Evolutionary conservation across 257 asterid genomes (phyloP).

Genomic region (Gentiana dahurica): DNA sequence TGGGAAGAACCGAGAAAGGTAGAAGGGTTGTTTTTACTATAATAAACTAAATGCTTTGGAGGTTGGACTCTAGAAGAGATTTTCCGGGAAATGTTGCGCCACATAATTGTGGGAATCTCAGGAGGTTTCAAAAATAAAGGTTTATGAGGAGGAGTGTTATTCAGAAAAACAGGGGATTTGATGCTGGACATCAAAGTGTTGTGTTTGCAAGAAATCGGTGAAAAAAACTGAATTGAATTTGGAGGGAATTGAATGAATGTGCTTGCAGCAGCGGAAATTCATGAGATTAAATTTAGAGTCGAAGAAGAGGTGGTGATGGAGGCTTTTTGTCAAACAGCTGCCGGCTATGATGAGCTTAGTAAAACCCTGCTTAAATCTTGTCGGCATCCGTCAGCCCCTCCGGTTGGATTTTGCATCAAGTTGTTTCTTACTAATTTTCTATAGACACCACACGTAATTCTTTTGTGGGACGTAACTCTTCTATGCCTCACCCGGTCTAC

Average conservation of each 20-base stretch:
- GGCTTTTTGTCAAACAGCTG: not conserved
- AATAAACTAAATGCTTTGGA: not conserved
- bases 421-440: no score
- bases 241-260: not conserved
- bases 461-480: no score
- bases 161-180: slow-evolving; percentile 30
- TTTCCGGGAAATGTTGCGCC: slow-evolving; percentile 49
- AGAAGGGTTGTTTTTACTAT: slow-evolving; percentile 7
- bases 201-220: not conserved
- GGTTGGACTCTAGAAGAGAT: slow-evolving; percentile 24
- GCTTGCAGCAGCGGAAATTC: slow-evolving; percentile 1
- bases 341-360: slow-evolving; percentile 11
- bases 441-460: no score
- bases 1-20: slow-evolving; percentile 28
- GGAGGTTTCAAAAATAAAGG: slow-evolving; percentile 5
- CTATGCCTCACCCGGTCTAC: no score
- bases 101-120: slow-evolving; percentile 47
- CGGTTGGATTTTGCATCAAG: not conserved
- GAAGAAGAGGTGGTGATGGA: not conserved
- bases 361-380: slow-evolving; percentile 69
- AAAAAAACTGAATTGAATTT: not conserved
- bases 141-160: slow-evolving; percentile 11
- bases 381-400: not conserved
- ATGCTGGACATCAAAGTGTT: slow-evolving; percentile 47
- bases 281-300: not conserved